Base-by-base conservation (phyloP, 768 basidiomycete genomes). In the Kwoniella sp. region DNA sequence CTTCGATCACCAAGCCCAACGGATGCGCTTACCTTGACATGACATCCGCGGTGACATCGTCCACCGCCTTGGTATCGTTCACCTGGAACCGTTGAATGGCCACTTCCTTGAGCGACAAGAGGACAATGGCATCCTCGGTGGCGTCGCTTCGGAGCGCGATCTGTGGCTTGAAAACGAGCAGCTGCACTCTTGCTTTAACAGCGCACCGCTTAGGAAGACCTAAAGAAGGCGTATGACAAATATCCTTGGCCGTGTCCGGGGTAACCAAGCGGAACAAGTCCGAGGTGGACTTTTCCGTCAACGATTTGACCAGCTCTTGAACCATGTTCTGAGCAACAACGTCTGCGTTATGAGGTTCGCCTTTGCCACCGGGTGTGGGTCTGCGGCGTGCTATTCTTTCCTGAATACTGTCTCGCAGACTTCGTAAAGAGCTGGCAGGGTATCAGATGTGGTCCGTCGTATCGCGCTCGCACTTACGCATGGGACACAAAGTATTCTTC, bases 401-500 rank as follows among this genome's bases (percentile, higher is more conserved):
- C 34, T 17, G 42, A 37, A 50, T 19, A 28, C 42, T 37, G n/a
- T 60, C 44, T 40, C 54, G 50, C 20, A 50, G 12, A 47, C 34
- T 29, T 7, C 45, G 49, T 17, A 67, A 50, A 0, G 62, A 59
- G 14, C 55, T 57, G 9, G 26, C n/a, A 8, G 26, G 22, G 17
- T 48, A 34, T n/a, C 10, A 3, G 39, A 9, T 31, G 5, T 27
- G 11, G 43, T 25, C 11, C 10, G 11, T 19, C 37, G 4, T 22
- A 40, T 28, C 5, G 23, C 33, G 10, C 15, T 9, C 32, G 27
- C 17, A 65, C 82, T 62, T 72, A 87, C 85, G 84, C 82, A 11
- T 87, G 83, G 8, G 90, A 87, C 80, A 91, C 82, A 66, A 89
- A 86, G 67, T 91, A 92, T 71, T 91, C 89, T 46, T 87, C 81